These are phyloP conservation scores for Lizanozyma gosingica DNA, from an alignment of 1,139 yeast species.

Conservation along the genomic window DNA sequence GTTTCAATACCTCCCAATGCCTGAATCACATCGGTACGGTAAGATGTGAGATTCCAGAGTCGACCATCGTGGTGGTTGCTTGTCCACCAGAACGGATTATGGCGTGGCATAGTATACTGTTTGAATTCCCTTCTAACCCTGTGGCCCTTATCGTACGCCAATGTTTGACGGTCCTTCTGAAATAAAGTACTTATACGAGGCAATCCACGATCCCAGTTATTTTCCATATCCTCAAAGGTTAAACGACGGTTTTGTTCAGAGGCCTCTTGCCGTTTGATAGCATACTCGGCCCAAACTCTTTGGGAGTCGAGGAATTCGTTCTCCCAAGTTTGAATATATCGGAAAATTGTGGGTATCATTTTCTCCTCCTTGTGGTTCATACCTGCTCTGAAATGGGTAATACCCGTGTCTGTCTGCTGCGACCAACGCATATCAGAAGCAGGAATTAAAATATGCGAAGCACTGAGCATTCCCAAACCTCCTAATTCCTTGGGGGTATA, in stretches of 20 bases:
- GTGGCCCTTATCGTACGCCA: slow-evolving; percentile 94
- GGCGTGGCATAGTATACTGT: slow-evolving; percentile 60
- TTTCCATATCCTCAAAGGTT: slow-evolving; percentile 90
- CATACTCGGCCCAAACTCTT: slow-evolving; percentile 97
- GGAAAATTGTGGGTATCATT: slow-evolving; percentile 84
- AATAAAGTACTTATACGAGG: slow-evolving; percentile 93
- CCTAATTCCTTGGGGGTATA: slow-evolving; percentile 97
- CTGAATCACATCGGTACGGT: slow-evolving; percentile 92
- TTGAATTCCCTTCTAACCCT: slow-evolving; percentile 74
- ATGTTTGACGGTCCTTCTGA: slow-evolving; percentile 89
- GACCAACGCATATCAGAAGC: slow-evolving; percentile 91
- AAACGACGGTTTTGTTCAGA: slow-evolving; percentile 75
- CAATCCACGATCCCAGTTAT: slow-evolving; percentile 91
- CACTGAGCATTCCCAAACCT: slow-evolving; percentile 96
- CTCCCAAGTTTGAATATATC: slow-evolving; percentile 95
- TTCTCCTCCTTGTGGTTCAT: slow-evolving; percentile 77
- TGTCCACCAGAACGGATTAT: slow-evolving; percentile 97
- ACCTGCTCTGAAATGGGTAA: slow-evolving; percentile 91
- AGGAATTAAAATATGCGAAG: slow-evolving; percentile 91
- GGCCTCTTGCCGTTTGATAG: slow-evolving; percentile 84
- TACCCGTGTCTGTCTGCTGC: slow-evolving; percentile 88
- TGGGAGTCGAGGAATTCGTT: slow-evolving; percentile 91
- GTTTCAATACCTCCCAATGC: slow-evolving; percentile 97
- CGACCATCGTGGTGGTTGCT: slow-evolving; percentile 90
- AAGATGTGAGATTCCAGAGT: slow-evolving; percentile 87